Conservation (phyloP, 73 alveolate species). For the Paramecium primaurelia region DNA sequence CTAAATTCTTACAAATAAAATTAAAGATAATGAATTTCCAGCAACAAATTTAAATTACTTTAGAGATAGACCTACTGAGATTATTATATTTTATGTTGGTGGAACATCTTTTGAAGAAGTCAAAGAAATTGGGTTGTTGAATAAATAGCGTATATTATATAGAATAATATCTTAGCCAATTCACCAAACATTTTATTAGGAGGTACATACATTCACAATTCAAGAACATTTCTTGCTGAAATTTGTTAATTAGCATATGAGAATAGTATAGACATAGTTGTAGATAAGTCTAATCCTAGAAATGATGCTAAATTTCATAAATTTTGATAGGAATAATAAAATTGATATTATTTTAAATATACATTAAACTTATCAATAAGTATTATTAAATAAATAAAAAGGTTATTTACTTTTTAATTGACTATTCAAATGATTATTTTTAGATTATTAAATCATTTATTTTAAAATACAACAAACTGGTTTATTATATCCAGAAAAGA, state of each 20-base stretch:
- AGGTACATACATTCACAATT: constrained; percentile 84
- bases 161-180: background rate
- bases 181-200: constrained; percentile 75
- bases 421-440: background rate
- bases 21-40: constrained; percentile 74
- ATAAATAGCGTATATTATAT: constrained; percentile 4
- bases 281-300: constrained; percentile 25
- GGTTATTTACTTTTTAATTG: background rate
- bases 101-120: constrained; percentile 95
- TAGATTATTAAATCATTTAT: constrained; percentile 3
- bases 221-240: constrained; percentile 76
- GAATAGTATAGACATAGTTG: background rate
- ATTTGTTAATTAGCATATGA: constrained; percentile 53
- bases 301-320: background rate
- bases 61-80: constrained; percentile 73
- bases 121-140: constrained; percentile 65
- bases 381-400: constrained; percentile 39
- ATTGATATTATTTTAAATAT: background rate
- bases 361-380: background rate
- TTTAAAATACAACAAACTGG: constrained; percentile 21
- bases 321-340: background rate
- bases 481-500: background rate
- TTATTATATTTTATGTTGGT: constrained; percentile 86
- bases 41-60: constrained; percentile 53
- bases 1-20: constrained; percentile 68